Conservation (phyloP, 441 rosid species). For the Adansonia gregorii region DNA sequence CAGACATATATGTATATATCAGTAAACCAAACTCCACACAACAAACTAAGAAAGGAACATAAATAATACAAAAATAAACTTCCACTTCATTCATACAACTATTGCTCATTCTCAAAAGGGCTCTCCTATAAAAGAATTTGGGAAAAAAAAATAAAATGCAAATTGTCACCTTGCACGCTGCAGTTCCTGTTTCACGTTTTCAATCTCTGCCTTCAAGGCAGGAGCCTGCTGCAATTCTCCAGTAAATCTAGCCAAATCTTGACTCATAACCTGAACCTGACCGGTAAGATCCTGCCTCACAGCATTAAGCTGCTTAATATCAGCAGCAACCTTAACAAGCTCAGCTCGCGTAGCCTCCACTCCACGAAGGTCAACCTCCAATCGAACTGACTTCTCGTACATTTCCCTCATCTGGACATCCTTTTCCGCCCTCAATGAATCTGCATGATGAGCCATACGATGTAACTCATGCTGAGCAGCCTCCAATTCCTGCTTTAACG, state of each 20-base stretch:
- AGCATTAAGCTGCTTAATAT: constrained; percentile 75
- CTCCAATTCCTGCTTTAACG: constrained; percentile 90
- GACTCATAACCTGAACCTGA: constrained; percentile 71
- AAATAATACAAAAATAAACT: constrained; percentile 15
- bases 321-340: constrained; percentile 63
- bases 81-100: background rate
- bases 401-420: constrained; percentile 86
- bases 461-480: constrained; percentile 80
- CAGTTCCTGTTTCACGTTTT: constrained; percentile 81
- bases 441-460: constrained; percentile 63
- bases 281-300: constrained; percentile 71
- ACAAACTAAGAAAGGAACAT: background rate
- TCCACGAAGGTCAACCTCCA: constrained; percentile 71
- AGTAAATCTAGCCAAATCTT: constrained; percentile 69
- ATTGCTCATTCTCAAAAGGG: background rate
- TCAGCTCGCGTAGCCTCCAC: constrained; percentile 69
- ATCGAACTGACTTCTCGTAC: constrained; percentile 71
- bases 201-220: constrained; percentile 71
- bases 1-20: background rate
- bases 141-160: background rate
- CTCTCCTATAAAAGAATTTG: background rate
- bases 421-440: constrained; percentile 69
- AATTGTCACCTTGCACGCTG: constrained; percentile 75
- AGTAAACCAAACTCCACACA: background rate
- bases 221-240: constrained; percentile 83